Base-by-base conservation (phyloP, 139 green algal species). In the Zygnema cylindricum region DNA sequence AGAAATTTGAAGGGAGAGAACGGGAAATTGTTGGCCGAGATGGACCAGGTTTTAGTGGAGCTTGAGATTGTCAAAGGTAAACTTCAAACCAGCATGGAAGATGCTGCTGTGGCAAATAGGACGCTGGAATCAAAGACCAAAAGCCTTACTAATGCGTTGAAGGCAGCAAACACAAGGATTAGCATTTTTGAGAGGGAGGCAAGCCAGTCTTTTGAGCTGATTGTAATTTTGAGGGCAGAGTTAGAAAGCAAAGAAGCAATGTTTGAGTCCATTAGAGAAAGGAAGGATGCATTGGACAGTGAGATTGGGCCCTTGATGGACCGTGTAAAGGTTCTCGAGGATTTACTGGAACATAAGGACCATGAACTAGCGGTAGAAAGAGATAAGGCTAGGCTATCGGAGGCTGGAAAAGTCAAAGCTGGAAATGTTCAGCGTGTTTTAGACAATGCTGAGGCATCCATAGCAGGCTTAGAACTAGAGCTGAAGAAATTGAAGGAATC, bases 321-420 rank as follows among this genome's bases (percentile, higher is more conserved):
- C 40, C 11, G 77, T 39, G n/a, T 83, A 83, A 55, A 11, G 11
- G 3, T n/a, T 2, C 32, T 83, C 16, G 71, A 23, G 23, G 49
- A 21, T n/a, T 32, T 35, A 33, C 41, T 83, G 71, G 76, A 83
- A 33, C 76, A 83, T n/a, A 83, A 83, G 76, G 76, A 40, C 21
- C 41, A 49, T 35, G 43, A 71, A 55, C 76, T 83, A 35, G 71
- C 36, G n/a, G 7, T 16, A 33, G 76, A 32, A 75, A 35, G 71
- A 83, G 76, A 63, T 16, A 33, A 33, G 32, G 71, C 41, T 7
- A 79, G 11, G 43, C 11, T 42, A 16, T 16, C 16, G 7, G 49
- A 63, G 7, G 16, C 7, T 7, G 16, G 49, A 16, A 63, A 16
- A 7, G 16, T 7, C 16, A 16, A 63, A 63, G 7, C 16, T 25